Evolutionary conservation across 2,329 filamentous ascomycete genomes (phyloP).

Genomic region (Pezicula rhizophila): DNA sequence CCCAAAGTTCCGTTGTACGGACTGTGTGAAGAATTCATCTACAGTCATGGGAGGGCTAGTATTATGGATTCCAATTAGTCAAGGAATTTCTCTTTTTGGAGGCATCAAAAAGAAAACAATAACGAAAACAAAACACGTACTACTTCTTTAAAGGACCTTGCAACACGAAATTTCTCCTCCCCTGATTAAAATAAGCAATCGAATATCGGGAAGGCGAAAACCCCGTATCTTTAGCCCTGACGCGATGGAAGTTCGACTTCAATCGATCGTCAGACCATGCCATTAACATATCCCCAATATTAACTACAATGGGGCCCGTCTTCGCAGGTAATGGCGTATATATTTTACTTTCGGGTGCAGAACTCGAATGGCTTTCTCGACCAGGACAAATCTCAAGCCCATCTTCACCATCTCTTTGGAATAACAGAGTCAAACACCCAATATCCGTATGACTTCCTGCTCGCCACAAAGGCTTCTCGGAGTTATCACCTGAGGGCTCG

Average conservation of each 20-base stretch:
- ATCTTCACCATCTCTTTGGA: conserved; percentile 52
- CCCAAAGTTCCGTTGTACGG: too few species aligned
- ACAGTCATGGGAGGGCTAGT: too few species aligned
- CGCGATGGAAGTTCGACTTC: conserved; percentile 58
- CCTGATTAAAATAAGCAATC: conserved; percentile 60
- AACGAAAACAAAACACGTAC: too few species aligned
- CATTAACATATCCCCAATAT: conserved; percentile 60
- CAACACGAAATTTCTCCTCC: conserved; percentile 47
- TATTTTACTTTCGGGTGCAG: conserved; percentile 44
- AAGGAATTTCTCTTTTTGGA: too few species aligned
- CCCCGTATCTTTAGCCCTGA: conserved; percentile 49
- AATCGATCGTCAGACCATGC: conserved; percentile 60
- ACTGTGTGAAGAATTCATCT: too few species aligned
- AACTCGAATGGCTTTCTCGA: conserved; percentile 50
- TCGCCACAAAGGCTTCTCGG: conserved; percentile 41
- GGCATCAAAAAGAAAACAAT: too few species aligned
- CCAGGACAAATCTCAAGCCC: conserved; percentile 59
- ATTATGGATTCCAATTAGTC: too few species aligned
- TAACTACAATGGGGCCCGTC: conserved; percentile 50
- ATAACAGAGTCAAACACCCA: conserved; percentile 55
- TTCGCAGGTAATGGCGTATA: conserved; percentile 56
- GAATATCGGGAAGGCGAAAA: conserved; percentile 55
- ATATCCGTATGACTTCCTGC: conserved; percentile 58
- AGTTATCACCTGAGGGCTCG: conserved; percentile 12
- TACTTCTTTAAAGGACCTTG: conserved; percentile 57